Evolutionary conservation across 352 stramenopile genomes (phyloP), one percentile per base, ranked within the genome.

Genomic region (Phytophthora hibernalis): DNA sequence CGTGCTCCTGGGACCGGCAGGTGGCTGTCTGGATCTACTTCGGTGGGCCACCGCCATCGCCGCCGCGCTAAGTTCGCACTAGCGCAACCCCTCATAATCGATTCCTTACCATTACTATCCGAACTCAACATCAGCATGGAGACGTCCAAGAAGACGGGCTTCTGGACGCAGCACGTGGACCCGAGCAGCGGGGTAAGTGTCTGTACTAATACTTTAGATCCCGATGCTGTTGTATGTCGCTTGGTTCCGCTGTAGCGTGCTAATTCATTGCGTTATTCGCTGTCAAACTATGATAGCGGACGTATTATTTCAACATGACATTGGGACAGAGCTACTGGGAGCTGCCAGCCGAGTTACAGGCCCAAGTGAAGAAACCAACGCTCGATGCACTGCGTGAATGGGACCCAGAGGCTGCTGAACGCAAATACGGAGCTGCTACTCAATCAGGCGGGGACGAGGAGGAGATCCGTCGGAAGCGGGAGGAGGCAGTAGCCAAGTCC

Each of bases 1-100:
- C 85, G 0, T 93, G 87, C 68, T 90, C 87, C 10, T 95, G 87
- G 87, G 87, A 95, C 67, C 82, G 83, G 12, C 78, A 89, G n/a
- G 79, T 93, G 20, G 54, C 72, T 0, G 58, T 92, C 20, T 95
- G 87, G 87, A 93, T 93, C 67, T 91, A 93, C 68, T 92, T 81
- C 65, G 84, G 85, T 6, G 87, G 87, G 0, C 78, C 85, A 0
- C 85, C 85, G 8, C 76, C 63, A 18, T 68, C 71, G n/a, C 67
- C 61, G 16, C 60, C 47, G 11, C 68, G 71, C 26, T 80, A 76
- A 72, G 60, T 70, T 58, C 70, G 56, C 24, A 50, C 7, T 38
- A 40, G 13, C 26, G 45, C 47, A 72, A 67, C 56, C 68, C 70
- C 67, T 51, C 24, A 65, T 37, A 57, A 68, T 44, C 35, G 21